Evolutionary conservation across 2,329 filamentous ascomycete genomes (phyloP).

Genomic region (Xylariales sp.): DNA sequence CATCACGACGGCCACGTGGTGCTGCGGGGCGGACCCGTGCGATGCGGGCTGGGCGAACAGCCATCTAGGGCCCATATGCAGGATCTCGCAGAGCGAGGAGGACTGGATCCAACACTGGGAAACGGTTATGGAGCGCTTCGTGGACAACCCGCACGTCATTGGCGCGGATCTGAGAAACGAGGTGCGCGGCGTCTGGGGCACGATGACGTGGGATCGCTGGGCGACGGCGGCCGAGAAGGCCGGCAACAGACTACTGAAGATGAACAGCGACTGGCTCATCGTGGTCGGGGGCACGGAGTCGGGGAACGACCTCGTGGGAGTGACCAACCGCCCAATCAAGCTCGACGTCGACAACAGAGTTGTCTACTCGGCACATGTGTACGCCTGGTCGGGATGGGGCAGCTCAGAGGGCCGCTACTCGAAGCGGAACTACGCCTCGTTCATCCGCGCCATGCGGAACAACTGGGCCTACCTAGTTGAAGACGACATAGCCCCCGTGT

Average conservation of each 20-base stretch:
- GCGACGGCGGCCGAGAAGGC: conserved; percentile 59
- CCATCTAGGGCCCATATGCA: conserved; percentile 55
- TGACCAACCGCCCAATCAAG: conserved; percentile 48
- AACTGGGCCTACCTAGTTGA: conserved; percentile 65
- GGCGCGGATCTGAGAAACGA: conserved; percentile 66
- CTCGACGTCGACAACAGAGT: conserved; percentile 51
- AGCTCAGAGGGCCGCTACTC: conserved; percentile 55
- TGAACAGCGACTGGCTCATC: conserved; percentile 62
- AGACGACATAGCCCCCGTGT: conserved; percentile 54
- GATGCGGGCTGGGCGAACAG: conserved; percentile 65
- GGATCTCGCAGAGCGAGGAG: conserved; percentile 58
- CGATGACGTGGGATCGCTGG: conserved; percentile 63
- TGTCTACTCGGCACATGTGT: conserved; percentile 66
- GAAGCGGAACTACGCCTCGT: conserved; percentile 57
- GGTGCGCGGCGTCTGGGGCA: conserved; percentile 64
- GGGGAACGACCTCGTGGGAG: conserved; percentile 59
- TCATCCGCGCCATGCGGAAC: conserved; percentile 55
- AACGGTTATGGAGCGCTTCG: conserved; percentile 55
- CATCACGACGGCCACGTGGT: conserved; percentile 65
- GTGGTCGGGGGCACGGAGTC: conserved; percentile 65
- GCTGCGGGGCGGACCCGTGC: conserved; percentile 63
- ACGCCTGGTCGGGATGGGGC: conserved; percentile 68
- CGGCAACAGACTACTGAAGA: conserved; percentile 53
- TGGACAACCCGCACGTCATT: conserved; percentile 56
- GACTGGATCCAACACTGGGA: conserved; percentile 65